Conservation (phyloP, 1,284 basidiomycete genomes). For the Psilocybe mexicana region DNA sequence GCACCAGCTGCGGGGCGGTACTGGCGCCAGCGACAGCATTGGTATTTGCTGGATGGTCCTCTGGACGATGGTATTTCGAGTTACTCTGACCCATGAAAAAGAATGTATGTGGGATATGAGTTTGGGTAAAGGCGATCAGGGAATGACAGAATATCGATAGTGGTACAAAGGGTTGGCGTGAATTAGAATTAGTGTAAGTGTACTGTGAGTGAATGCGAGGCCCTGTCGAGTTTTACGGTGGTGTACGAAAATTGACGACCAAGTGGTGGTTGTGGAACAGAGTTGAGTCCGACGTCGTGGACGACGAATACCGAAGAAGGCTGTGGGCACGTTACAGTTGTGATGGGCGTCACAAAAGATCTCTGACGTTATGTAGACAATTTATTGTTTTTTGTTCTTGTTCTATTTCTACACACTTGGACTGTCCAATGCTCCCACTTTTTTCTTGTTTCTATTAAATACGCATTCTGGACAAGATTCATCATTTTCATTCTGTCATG, state of each 20-base stretch:
- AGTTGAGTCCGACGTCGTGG: conserved; percentile 16
- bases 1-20: conserved; percentile 13
- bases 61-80: conserved; percentile 18
- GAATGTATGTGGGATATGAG: conserved; percentile 5
- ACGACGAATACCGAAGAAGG: conserved; percentile 21
- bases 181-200: conserved; percentile 16
- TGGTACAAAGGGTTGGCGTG: conserved; percentile 13
- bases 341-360: conserved; percentile 13
- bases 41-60: conserved; percentile 5
- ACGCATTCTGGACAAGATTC: background rate
- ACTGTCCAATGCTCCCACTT: background rate
- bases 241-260: background rate
- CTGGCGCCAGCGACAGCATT: conserved; percentile 19
- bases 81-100: conserved; percentile 23
- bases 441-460: background rate
- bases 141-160: conserved; percentile 1
- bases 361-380: background rate
- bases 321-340: conserved; percentile 11
- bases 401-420: background rate
- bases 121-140: conserved; percentile 5
- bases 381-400: background rate
- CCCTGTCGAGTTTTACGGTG: conserved; percentile 1
- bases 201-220: background rate
- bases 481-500: conserved; percentile 6
- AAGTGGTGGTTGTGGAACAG: conserved; percentile 20